Evolutionary conservation across 805 yeast species (phyloP), one percentile per base, ranked within the genome.

Genomic region (Ogataea corticis): DNA sequence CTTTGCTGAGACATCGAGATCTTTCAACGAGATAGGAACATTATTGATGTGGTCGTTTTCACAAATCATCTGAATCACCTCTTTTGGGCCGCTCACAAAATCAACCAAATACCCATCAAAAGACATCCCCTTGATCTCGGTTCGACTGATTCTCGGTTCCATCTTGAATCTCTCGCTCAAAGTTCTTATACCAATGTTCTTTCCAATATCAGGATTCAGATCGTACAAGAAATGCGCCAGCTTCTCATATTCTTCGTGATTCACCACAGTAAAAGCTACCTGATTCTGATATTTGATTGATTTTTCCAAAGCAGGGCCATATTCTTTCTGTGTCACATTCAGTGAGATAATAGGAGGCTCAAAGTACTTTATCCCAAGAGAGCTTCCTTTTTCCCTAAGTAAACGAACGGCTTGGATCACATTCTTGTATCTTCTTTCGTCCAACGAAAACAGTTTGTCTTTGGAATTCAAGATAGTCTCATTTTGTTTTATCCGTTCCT

Each of bases 51-150:
- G 64, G 36, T 75, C 72, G 30, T 66, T 66, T 49, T 78, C 82
- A 51, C 85, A 80, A 27, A 91, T 71, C 89, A 86, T 88, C 43
- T 75, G 72, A 41, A 88, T 59, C 1, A 92, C 95, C 9, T 77
- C 76, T 5, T 63, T 58, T 1, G 96, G 96, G 0, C 96, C 98
- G 2, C 67, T 64, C 2, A 92, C 57, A 50, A 79, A 79, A 55
- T 94, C 97, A 2, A 76, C 64, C 19, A 90, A 54, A 57, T 79
- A 87, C 1, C 96, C 94, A 44, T 87, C 96, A 62, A 94, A 90
- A 0, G 96, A 96, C 17, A 70, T 63, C 0, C 45, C 29, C 23
- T 51, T 56, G 2, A 89, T 54, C 11, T 37, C 48, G 2, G 46
- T 50, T 13, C 46, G 31, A 2, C 52, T 33, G 23, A 55, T 34